Evolutionary conservation across 108 stramenopile species (phyloP), one percentile per base, ranked within the genome.

Genomic region (Thalassiosira profunda): DNA sequence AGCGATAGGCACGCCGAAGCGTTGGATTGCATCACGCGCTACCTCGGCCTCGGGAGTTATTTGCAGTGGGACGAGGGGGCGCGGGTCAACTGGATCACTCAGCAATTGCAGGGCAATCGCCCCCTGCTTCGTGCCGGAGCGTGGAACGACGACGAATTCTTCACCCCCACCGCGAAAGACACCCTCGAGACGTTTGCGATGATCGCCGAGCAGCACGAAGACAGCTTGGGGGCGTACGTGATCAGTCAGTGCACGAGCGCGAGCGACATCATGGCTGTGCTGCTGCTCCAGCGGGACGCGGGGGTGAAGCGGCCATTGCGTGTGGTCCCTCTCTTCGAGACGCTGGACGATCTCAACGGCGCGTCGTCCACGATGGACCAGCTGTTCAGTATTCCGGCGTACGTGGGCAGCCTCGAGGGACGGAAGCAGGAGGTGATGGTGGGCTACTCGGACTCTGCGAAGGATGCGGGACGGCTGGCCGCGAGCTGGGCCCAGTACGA

Each of bases 261-360:
- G 4, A 88, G 85, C 20, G 98, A 99, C 73, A 95, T 99, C 7
- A 58, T 99, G 20, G 94, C 97, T 18, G 98, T 99, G 15, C 72
- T 96, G 54, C 79, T 98, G 11, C 76, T 99, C 45, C 97, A 98
- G 64, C 51, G 83, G 43, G 96, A 99, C 71, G 96, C 95, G 35
- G 97, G 96, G 36, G 91, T 98, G 46, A 86, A 88, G 72, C 90
- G 91, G 36, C 86, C 90, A 35, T 73, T 97, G 70, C 92, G 98
- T 24, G 97, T 99, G 47, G 98, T 89, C 4, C 98, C 98, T 0
- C 83, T 99, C 14, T 99, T 99, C 65, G 98, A 99, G 79, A 99
- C 98, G 2, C 77, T 99, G 17, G 79, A 85, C 70, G 98, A 99
- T 64, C 74, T 99, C 42, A 89, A 96, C 51, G 94, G 94, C 52